Base-by-base conservation (phyloP, 2,329 filamentous ascomycete genomes). In the Ascochyta clinopodiicola region DNA sequence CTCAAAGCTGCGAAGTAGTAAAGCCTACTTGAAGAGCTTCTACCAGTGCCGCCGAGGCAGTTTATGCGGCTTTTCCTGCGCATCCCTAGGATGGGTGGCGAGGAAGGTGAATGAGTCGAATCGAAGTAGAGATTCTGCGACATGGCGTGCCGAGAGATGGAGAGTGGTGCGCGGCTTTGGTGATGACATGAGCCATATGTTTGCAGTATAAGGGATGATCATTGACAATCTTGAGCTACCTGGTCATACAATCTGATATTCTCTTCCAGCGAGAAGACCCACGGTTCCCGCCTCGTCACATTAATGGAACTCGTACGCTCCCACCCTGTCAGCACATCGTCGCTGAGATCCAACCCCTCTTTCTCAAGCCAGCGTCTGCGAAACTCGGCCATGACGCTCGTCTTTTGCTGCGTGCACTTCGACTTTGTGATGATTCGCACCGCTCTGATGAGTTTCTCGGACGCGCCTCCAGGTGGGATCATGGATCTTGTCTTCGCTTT, bases 401-500 rank as follows among this genome's bases (percentile, higher is more conserved):
- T 55, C 31, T 50, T 55, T 27, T 55, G 52, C 21, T 55, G 52
- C 19, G 50, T 55, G 17, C 45, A 50, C 17, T 55, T 55, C 6
- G 29, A 42, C 40, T 55, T 55, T 1, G 52, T 50, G n/a, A 55
- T 55, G 36, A 55, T 50, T 15, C 45, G 25, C 10, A 50, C 52
- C 6, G 52, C 52, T 5, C 27, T 29, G 6, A 55, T 50, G 4
- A 55, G 25, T 22, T 46, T 55, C 12, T 44, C 45, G 2, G 40
- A 45, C 5, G 52, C 52, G 10, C 40, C 52, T 12, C 40, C 45
- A 4, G 35, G 27, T 2, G 52, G 45, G 4, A 50, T 50, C 45
- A 55, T 55, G 1, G 36, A 38, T 15, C 52, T 27, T 2, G 45
- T 55, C 17, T 55, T 55, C 24, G 31, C 40, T 34, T 55, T 55